These are phyloP conservation scores for Pythium vanterpoolii DNA, from an alignment of 352 stramenopile species.

Conservation along the genomic window DNA sequence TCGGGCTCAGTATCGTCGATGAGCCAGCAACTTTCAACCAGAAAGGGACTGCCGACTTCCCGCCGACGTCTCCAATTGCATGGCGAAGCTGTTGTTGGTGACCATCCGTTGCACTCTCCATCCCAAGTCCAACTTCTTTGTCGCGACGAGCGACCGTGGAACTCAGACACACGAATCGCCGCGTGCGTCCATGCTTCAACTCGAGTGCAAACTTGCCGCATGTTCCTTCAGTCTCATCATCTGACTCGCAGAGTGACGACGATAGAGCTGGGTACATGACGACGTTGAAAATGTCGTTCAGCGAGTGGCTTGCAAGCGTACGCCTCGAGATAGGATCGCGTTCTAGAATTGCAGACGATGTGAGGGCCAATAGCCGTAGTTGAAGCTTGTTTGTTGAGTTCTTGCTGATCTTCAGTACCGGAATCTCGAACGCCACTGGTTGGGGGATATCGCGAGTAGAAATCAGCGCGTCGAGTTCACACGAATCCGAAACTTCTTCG, in stretches of 20 bases:
- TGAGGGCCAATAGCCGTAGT: constrained; percentile 68
- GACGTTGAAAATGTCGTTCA: constrained; percentile 86
- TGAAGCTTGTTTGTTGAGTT: constrained; percentile 68
- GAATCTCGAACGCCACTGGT: constrained; percentile 80
- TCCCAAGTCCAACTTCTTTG: constrained; percentile 75
- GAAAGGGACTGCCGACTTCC: constrained; percentile 48
- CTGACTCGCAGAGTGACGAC: constrained; percentile 44
- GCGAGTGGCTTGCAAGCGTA: constrained; percentile 55
- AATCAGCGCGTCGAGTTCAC: constrained; percentile 78
- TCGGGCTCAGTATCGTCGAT: constrained; percentile 69
- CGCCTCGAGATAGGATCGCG: constrained; percentile 68
- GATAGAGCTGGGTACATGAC: constrained; percentile 85
- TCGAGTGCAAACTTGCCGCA: constrained; percentile 81
- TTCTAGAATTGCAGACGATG: constrained; percentile 65
- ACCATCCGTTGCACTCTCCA: constrained; percentile 41
- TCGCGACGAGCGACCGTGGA: constrained; percentile 58
- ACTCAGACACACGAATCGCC: constrained; percentile 68
- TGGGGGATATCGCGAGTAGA: constrained; percentile 77
- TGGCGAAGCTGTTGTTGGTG: constrained; percentile 73
- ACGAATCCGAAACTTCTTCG: constrained; percentile 81
- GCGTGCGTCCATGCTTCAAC: constrained; percentile 78
- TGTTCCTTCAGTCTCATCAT: constrained; percentile 51
- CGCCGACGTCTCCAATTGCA: constrained; percentile 65
- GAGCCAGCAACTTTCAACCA: constrained; percentile 77
- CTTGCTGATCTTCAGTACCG: constrained; percentile 85